Base-by-base conservation (phyloP, 2,329 filamentous ascomycete species). In the Apiospora pterosperma region DNA sequence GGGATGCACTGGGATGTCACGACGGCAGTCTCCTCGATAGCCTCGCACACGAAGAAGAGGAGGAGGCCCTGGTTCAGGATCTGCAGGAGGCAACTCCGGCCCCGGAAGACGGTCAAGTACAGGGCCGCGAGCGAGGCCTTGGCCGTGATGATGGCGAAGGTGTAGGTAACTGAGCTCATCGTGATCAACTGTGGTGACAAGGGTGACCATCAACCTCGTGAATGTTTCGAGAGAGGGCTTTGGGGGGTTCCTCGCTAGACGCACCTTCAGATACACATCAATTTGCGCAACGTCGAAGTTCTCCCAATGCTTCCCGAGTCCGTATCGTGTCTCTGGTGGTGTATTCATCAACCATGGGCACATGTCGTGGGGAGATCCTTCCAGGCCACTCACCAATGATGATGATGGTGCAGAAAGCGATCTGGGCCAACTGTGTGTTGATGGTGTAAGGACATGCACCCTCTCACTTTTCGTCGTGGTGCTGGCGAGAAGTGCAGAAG, bases 71-170 rank as follows among this genome's bases (percentile, higher is more conserved):
- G 76, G 42, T 76, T 77, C 11, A 75, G 61, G 4, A 73, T 63
- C 7, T 64, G 63, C 4, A 75, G 28, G 16, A 55, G 25, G 48
- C 28, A 70, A 11, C 60, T 55, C 38, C 66, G 67, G 2, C 70
- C 68, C 0, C 74, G 71, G 19, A 75, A 72, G 48, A 77, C 73
- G 55, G 73, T 71, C 10, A 76, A 55, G 64, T 76, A 76, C 6
- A 77, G 66, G 1, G 75, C 66, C 2, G 75, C 74, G 31, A 77
- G 76, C 1, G 74, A 76, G 12, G 73, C 72, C 59, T 76, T 75
- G 16, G 74, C 75, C 4, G 72, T 62, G 6, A 69, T 63, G 5
- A 76, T 65, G 5, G 75, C 72, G 59, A 70, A 68, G 55, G 74
- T 77, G 41, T 74, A 77, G 0, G 70, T 70, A 11, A 69, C 44